Base-by-base conservation (phyloP, 1,284 basidiomycete genomes). In the Cryptococcus sp. region DNA sequence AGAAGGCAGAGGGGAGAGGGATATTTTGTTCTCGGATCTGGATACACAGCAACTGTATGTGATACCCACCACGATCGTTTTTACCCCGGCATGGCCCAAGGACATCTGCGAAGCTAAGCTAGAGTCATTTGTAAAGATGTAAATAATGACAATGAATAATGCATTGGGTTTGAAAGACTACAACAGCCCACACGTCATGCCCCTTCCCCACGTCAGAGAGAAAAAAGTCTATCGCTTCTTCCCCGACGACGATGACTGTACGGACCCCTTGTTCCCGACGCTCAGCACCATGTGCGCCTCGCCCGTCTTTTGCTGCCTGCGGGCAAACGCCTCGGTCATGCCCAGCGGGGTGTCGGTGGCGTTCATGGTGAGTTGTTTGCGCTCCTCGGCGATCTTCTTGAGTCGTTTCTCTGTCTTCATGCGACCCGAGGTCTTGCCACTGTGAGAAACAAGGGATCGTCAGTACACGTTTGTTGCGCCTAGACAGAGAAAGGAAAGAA, bases 331-430 rank as follows among this genome's bases (percentile, higher is more conserved):
- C 61, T 82, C 83, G 62, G 86, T 91, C 87, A 95, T 95, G 69
- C 89, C 92, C 49, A 91, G 78, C 3, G 93, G 91, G 8, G 92
- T 96, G 77, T 97, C 93, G 3, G 90, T 89, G 63, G 90, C 90
- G 8, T 82, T 84, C 91, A 95, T 96, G 12, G 90, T 87, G 64
- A 85, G 83, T 71, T 89, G 83, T 81, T 94, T 95, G 74, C 87
- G 85, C 80, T 97, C 93, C 70, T 96, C 91, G 21, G 87, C 89
- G 63, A 96, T 94, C 81, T 89, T 91, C 82, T 91, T 91, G 67
- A 96, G 70, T 61, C 89, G 82, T 77, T 95, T 95, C 80, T 95
- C 92, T 37, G 87, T 91, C 82, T 96, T 96, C 84, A 89, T 89
- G 79, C 87, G 88, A 5, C 93, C 93, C 1, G 87, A 88, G 1